phyloP scores from a whole-genome alignment of 2,329 filamentous ascomycete species.

The Colletotrichum sp. region DNA sequence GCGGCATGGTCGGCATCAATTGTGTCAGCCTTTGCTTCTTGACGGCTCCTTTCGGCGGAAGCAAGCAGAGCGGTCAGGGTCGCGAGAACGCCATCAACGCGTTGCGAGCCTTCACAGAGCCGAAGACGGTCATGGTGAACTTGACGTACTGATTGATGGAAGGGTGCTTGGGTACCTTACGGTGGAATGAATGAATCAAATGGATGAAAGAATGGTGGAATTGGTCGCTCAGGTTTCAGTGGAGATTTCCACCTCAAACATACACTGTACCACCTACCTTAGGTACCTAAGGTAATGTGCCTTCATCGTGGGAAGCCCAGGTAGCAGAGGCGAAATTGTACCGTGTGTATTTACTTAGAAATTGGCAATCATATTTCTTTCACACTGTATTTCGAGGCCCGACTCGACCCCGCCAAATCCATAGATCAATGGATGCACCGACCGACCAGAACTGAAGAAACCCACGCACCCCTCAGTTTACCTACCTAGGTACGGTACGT shows the following conservation, averaged over 20 bases:
- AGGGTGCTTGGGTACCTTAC: neutral
- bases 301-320: no score
- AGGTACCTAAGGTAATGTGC: neutral
- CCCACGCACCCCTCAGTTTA: neutral
- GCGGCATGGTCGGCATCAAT: constrained; percentile 76
- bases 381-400: neutral
- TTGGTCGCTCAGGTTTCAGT: neutral
- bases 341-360: neutral
- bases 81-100: constrained; percentile 53
- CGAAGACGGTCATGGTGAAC: constrained; percentile 56
- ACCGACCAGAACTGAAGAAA: no score
- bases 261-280: neutral
- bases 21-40: constrained; percentile 42
- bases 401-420: neutral
- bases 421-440: no score
- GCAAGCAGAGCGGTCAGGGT: constrained; percentile 54
- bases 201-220: neutral
- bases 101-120: constrained; percentile 51
- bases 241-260: neutral
- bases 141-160: constrained; percentile 21
- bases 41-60: constrained; percentile 52
- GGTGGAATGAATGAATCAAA: neutral
- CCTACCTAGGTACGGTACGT: no score
- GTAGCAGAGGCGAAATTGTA: neutral
- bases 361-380: neutral